Conservation (phyloP, 2,329 filamentous ascomycete species). For the Lojkania enalia region DNA sequence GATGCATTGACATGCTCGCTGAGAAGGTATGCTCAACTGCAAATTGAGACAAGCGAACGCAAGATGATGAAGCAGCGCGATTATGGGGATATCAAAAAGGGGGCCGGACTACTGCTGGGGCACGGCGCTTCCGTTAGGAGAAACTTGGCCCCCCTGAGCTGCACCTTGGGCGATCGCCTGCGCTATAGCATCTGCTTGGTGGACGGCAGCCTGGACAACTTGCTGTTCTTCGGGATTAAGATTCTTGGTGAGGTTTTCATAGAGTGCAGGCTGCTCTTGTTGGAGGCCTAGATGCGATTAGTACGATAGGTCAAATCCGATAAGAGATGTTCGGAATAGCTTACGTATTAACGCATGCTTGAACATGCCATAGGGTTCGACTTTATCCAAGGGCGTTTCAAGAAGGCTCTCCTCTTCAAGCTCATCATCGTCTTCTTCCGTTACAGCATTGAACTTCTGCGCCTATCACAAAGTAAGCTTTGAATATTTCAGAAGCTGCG, state of each 20-base stretch:
- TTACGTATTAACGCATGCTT: slow-evolving; percentile 78
- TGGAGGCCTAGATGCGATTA: slow-evolving; percentile 70
- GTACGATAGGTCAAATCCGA: background rate
- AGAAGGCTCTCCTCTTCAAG: slow-evolving; percentile 90
- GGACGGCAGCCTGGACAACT: slow-evolving; percentile 76
- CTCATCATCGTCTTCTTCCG: slow-evolving; percentile 81
- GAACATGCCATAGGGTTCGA: slow-evolving; percentile 93
- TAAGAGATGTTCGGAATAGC: slow-evolving; percentile 44
- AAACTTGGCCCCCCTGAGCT: slow-evolving; percentile 20
- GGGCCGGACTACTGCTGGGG: background rate
- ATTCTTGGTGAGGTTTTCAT: slow-evolving; percentile 76
- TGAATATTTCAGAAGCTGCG: slow-evolving; percentile 10
- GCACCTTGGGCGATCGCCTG: slow-evolving; percentile 35
- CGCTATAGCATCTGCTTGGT: slow-evolving; percentile 65
- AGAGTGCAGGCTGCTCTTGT: slow-evolving; percentile 88
- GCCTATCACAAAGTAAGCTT: slow-evolving; percentile 58
- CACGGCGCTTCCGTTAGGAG: background rate
- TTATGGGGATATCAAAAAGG: no score
- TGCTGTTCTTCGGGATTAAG: slow-evolving; percentile 79
- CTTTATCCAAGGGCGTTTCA: slow-evolving; percentile 90
- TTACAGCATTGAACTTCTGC: slow-evolving; percentile 76
- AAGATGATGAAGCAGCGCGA: no score
- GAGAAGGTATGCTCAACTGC: no score
- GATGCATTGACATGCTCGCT: no score
- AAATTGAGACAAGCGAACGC: no score